phyloP scores from a whole-genome alignment of 2,329 filamentous ascomycete genomes.

The Penicillium sumatraense region DNA sequence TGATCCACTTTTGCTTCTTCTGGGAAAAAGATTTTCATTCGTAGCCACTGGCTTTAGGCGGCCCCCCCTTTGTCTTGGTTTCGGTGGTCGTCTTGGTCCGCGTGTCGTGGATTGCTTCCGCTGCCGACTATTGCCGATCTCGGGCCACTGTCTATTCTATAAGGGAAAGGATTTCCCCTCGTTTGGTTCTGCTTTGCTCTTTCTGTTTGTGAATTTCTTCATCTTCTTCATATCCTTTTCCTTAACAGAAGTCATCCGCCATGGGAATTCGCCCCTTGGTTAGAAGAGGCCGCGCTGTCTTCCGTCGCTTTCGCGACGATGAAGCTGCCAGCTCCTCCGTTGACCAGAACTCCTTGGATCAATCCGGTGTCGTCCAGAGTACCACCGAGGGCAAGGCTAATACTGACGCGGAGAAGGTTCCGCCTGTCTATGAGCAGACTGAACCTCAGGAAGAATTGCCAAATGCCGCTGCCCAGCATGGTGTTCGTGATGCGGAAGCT shows the following conservation, averaged over 20 bases:
- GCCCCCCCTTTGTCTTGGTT: not conserved
- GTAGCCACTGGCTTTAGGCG: not conserved
- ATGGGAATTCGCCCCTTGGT: constrained; percentile 10
- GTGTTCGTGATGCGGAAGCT: constrained; percentile 51
- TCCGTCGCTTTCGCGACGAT: constrained; percentile 3
- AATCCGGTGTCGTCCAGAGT: not conserved
- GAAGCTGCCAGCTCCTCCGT: constrained; percentile 1
- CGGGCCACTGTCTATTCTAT: constrained; percentile 4
- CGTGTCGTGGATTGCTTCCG: not conserved
- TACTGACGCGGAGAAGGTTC: constrained; percentile 1
- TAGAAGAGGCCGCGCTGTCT: constrained; percentile 5
- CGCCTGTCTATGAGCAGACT: not conserved
- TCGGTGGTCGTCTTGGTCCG: not conserved
- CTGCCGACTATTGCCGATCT: constrained; percentile 11
- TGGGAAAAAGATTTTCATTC: not conserved
- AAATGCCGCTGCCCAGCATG: constrained; percentile 31
- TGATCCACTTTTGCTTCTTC: not conserved
- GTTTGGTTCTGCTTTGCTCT: not conserved
- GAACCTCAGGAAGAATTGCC: constrained; percentile 1
- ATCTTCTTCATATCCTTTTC: not conserved
- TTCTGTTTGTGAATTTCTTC: not conserved
- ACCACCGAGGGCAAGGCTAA: constrained; percentile 4
- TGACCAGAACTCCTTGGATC: not conserved
- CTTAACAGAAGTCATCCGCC: not conserved
- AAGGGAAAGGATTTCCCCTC: constrained; percentile 13